A percentile compares a stretch with the other conserved stretches of the same genome.
These are phyloP conservation scores for Trichoderma oligosporum DNA, from an alignment of 2,329 filamentous ascomycete genomes.

Conservation along the genomic window DNA sequence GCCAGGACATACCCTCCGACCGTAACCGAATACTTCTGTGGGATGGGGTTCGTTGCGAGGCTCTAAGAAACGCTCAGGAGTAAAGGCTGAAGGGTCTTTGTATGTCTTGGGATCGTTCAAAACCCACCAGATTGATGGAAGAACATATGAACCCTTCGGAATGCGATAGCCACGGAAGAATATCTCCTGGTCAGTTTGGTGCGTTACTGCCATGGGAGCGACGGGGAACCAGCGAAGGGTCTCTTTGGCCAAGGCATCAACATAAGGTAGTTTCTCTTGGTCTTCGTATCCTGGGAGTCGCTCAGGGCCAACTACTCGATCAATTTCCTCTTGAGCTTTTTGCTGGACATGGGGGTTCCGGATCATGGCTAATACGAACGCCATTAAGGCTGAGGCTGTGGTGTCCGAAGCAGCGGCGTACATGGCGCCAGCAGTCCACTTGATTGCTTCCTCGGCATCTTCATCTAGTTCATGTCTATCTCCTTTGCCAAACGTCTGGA, in stretches of 20 bases:
- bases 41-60: slow-evolving; percentile 6
- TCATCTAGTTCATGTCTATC: not conserved
- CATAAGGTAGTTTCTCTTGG: slow-evolving; percentile 24
- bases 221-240: slow-evolving; percentile 22
- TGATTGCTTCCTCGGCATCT: not conserved
- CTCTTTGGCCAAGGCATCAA: slow-evolving; percentile 28
- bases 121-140: not conserved
- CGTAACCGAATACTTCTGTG: slow-evolving; percentile 33
- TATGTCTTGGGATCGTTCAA: slow-evolving; percentile 1
- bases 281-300: slow-evolving; percentile 17
- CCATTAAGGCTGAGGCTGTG: not conserved
- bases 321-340: slow-evolving; percentile 12
- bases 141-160: not conserved
- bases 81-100: not conserved
- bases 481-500: not conserved
- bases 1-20: slow-evolving; percentile 36
- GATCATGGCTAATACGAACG: not conserved
- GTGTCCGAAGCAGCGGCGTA: not conserved
- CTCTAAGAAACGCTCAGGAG: slow-evolving; percentile 6
- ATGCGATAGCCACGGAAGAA: not conserved
- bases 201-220: not conserved
- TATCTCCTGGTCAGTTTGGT: not conserved
- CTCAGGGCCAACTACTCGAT: not conserved
- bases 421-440: not conserved
- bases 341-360: not conserved